phyloP scores from a whole-genome alignment of 2,329 filamentous ascomycete genomes.

The Phoma herbarum region DNA sequence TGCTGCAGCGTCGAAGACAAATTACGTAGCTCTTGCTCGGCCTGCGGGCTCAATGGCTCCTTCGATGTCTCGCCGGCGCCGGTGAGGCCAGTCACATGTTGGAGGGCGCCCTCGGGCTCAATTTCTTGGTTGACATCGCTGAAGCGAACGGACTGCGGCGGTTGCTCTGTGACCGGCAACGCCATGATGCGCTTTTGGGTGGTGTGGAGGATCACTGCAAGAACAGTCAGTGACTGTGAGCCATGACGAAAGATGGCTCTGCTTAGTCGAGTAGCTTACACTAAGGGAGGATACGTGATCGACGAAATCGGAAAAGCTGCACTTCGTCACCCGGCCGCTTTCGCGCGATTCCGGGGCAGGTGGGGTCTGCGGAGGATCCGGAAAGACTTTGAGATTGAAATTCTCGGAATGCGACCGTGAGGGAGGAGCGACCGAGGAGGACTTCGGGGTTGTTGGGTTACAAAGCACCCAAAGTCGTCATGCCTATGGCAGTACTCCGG shows the following conservation, averaged over 20 bases:
- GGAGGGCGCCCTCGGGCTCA: slow-evolving; percentile 45
- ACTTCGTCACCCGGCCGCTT: slow-evolving; percentile 22
- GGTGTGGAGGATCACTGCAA: slow-evolving; percentile 17
- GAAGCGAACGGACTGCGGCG: slow-evolving; percentile 51
- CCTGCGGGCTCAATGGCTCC: slow-evolving; percentile 53
- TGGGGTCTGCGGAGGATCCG: slow-evolving; percentile 22
- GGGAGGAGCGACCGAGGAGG: slow-evolving; percentile 5
- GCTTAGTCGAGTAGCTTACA: slow-evolving; percentile 32
- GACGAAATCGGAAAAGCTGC: slow-evolving; percentile 27
- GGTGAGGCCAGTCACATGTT: slow-evolving; percentile 45
- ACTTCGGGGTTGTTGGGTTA: slow-evolving; percentile 14
- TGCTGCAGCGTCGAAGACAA: slow-evolving; percentile 77
- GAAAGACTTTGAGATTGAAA: slow-evolving; percentile 10
- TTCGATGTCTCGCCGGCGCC: slow-evolving; percentile 31
- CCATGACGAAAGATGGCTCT: slow-evolving; percentile 35
- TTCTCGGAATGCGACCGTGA: slow-evolving; percentile 14
- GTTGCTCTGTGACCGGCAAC: slow-evolving; percentile 33
- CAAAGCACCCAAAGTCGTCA: slow-evolving; percentile 30
- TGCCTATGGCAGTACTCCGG: slow-evolving; percentile 19
- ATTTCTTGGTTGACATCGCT: slow-evolving; percentile 52
- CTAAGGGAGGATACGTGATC: slow-evolving; percentile 23
- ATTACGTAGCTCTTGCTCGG: slow-evolving; percentile 71
- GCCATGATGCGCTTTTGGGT: slow-evolving; percentile 36
- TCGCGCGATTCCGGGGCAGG: slow-evolving; percentile 13
- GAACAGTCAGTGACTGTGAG: slow-evolving; percentile 17